Percentiles rank a stretch among this genome's conserved stretches.
phyloP scores from a whole-genome alignment of 805 yeast species.

The Diddensiella santjacobensis region DNA sequence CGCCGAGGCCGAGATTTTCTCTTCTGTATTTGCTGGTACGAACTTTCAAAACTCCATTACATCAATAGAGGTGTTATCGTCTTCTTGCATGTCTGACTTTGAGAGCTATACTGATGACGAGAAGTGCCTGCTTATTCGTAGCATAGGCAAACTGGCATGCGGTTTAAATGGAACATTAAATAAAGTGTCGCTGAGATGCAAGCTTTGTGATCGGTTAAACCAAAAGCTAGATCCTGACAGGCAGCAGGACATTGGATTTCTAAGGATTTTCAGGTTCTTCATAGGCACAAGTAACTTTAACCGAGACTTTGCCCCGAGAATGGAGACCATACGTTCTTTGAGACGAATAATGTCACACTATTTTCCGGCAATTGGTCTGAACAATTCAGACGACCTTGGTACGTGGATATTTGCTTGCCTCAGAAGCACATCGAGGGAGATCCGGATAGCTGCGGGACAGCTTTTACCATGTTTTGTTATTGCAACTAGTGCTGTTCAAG shows the following conservation, averaged over 20 bases:
- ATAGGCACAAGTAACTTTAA: constrained; percentile 15
- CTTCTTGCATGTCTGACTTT: not conserved
- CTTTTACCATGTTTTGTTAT: constrained; percentile 17
- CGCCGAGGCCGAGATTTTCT: not conserved
- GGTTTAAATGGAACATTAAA: not conserved
- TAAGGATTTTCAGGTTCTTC: constrained; percentile 10
- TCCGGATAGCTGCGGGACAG: constrained; percentile 19
- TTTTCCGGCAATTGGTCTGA: constrained; percentile 13
- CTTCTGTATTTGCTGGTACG: not conserved
- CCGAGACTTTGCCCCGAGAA: constrained; percentile 8
- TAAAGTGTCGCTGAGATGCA: not conserved
- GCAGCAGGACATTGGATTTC: constrained; percentile 6
- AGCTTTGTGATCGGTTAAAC: not conserved
- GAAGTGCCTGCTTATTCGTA: constrained; percentile 1
- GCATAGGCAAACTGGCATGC: constrained; percentile 10
- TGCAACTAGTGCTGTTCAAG: not conserved
- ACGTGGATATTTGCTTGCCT: constrained; percentile 21
- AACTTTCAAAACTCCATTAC: not conserved
- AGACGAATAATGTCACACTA: constrained; percentile 12
- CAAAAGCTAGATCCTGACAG: not conserved
- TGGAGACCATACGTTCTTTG: constrained; percentile 16
- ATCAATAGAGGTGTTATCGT: not conserved
- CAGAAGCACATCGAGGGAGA: constrained; percentile 19
- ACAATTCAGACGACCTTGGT: constrained; percentile 7
- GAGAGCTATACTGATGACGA: not conserved